Conservation (phyloP, 371 early-diverging fungal species). For the Zancudomyces culisetae region DNA sequence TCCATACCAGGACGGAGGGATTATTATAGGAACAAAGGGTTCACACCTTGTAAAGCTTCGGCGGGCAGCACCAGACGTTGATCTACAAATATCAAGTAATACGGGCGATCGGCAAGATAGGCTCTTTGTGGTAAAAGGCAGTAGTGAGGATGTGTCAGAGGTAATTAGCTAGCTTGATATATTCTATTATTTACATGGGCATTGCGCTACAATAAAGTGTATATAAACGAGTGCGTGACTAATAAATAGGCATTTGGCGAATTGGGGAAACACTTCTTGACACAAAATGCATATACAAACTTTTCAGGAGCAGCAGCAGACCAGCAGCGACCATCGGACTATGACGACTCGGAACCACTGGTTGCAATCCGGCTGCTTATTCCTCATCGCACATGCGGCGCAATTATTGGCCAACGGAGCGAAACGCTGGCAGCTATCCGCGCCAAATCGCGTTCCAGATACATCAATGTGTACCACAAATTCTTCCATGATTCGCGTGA, state of each 20-base stretch:
- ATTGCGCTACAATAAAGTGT: neutral
- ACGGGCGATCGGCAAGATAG: constrained; percentile 23
- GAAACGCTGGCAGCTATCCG: constrained; percentile 23
- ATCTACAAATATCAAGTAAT: constrained; percentile 25
- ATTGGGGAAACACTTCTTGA: constrained; percentile 23
- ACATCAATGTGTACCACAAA: constrained; percentile 23
- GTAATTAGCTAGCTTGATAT: constrained; percentile 5
- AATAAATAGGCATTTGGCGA: constrained; percentile 20
- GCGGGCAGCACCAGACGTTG: constrained; percentile 12
- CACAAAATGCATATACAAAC: constrained; percentile 22
- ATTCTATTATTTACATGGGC: neutral
- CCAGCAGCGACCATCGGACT: constrained; percentile 9
- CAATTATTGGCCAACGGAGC: constrained; percentile 24
- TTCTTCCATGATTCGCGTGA: constrained; percentile 22
- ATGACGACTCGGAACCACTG: constrained; percentile 18
- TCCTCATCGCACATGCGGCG: constrained; percentile 24
- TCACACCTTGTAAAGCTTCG: constrained; percentile 23
- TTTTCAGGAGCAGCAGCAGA: constrained; percentile 5
- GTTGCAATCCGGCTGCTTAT: constrained; percentile 20
- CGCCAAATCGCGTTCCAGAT: constrained; percentile 12
- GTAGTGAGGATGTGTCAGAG: constrained; percentile 11
- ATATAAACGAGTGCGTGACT: too few relatives aligned
- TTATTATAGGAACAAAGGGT: constrained; percentile 23
- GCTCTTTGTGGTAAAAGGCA: constrained; percentile 16
- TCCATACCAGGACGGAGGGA: constrained; percentile 24